Evolutionary conservation across 2,329 filamentous ascomycete species (phyloP), one percentile per base, ranked within the genome.

Genomic region (Neonectria magnoliae): DNA sequence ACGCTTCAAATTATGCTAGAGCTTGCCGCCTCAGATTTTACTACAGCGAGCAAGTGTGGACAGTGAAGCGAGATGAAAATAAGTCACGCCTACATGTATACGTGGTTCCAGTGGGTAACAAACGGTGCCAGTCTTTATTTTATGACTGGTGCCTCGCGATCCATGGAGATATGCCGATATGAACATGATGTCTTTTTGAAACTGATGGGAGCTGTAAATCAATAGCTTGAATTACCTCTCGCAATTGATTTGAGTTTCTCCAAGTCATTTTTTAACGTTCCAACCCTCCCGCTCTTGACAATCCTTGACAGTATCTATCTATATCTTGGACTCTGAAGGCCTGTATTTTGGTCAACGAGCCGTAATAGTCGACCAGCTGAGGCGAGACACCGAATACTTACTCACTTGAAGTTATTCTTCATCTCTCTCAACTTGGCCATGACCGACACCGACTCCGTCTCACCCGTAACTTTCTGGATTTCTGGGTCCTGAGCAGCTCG

Each of bases 341-440:
- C 65, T 75, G 42, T 18, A 1, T 36, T 50, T 41, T 6, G 1
- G 57, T 73, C 10, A 72, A 57, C 22, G 16, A 9, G 44, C 36
- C 3, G 10, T 31, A 8, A 38, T 7, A 36, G 16, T n/a, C 16
- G 2, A 33, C 5, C n/a, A 2, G 13, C 13, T 31, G 8, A 52
- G 25, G 47, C 13, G 7, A 10, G n/a, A 45, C 18, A 36, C 10
- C 7, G 13, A 50, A 48, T 69, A 80, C 77, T 76, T 78, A 82
- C 84, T 87, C 81, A 88, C 82, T 85, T 86, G 79, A 88, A 88
- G 78, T 84, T 87, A 76, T 97, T 94, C 89, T 98, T 99, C 91
- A 97, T 90, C 80, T 97, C 93, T 59, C 96, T 86, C 74, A 98
- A 82, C 73, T 90, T 90, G 33, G 86, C 87, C 92, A 99, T 97